These are phyloP conservation scores for Clarireedia monteithiana DNA, from an alignment of 2,329 filamentous ascomycete species.

Conservation along the genomic window DNA sequence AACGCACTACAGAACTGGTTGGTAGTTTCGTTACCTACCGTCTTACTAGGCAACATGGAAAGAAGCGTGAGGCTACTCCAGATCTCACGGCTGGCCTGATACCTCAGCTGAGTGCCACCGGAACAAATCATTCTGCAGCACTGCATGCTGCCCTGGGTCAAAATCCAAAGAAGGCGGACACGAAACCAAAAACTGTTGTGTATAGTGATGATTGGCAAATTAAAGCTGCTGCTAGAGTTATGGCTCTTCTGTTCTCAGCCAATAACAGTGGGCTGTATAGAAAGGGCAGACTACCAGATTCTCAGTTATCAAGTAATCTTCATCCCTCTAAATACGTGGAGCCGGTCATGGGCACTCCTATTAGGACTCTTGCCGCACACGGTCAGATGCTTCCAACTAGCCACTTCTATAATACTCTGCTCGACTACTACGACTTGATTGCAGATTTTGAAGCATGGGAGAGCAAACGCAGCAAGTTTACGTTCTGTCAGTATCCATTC, in stretches of 20 bases:
- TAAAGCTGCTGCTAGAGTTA: constrained; percentile 68
- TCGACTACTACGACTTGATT: constrained; percentile 81
- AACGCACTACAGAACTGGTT: constrained; percentile 67
- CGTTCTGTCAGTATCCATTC: constrained; percentile 89
- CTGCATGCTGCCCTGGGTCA: constrained; percentile 69
- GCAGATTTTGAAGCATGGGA: constrained; percentile 88
- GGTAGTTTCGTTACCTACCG: constrained; percentile 76
- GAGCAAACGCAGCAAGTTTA: constrained; percentile 62
- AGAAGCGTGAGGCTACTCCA: constrained; percentile 50
- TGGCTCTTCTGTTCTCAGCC: constrained; percentile 74
- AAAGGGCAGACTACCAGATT: constrained; percentile 30
- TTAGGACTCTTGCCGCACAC: constrained; percentile 34
- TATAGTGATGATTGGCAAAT: constrained; percentile 89
- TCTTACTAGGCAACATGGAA: constrained; percentile 62
- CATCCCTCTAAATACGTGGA: neutral
- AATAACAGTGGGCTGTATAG: constrained; percentile 51
- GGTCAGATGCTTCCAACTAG: constrained; percentile 70
- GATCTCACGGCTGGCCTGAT: constrained; percentile 62
- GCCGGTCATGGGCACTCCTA: constrained; percentile 1
- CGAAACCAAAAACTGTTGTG: constrained; percentile 46
- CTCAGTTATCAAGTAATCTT: constrained; percentile 31
- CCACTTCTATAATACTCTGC: constrained; percentile 79
- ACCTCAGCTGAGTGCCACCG: constrained; percentile 55
- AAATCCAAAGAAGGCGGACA: constrained; percentile 50
- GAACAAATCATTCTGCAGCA: constrained; percentile 50